These are phyloP conservation scores for Agarophyton chilense DNA, from an alignment of 23 red algal genomes.

Conservation along the genomic window DNA sequence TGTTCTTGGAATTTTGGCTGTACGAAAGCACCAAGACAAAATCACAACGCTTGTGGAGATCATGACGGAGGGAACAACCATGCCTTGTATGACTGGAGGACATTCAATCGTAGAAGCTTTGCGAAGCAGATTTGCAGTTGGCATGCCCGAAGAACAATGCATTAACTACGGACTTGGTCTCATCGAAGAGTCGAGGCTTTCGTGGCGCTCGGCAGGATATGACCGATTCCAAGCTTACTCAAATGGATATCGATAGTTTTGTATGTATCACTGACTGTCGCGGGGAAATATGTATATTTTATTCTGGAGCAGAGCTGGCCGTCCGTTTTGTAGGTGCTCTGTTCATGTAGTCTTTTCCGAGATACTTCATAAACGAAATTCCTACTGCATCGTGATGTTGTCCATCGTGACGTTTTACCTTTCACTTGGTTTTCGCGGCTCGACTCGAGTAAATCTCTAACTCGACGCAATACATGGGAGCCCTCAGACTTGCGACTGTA, in stretches of 20 bases:
- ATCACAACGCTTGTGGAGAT: constrained; percentile 95
- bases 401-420: too few species aligned
- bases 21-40: constrained; percentile 95
- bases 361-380: constrained; percentile 1
- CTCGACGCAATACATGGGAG: too few species aligned
- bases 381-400: neutral
- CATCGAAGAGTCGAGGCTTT: constrained; percentile 91
- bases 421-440: too few species aligned
- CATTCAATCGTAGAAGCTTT: constrained; percentile 87
- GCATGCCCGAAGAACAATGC: constrained; percentile 87
- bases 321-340: neutral
- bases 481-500: too few species aligned
- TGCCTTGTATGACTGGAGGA: constrained; percentile 97
- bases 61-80: constrained; percentile 93
- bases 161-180: constrained; percentile 80
- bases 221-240: constrained; percentile 95
- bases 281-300: constrained; percentile 36
- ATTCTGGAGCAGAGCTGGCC: neutral
- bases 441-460: too few species aligned
- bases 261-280: constrained; percentile 25
- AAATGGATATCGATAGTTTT: constrained; percentile 80
- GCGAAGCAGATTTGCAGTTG: constrained; percentile 84
- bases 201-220: constrained; percentile 91
- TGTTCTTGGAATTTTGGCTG: constrained; percentile 91
- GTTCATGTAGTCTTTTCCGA: constrained; percentile 24